phyloP scores from a whole-genome alignment of 768 basidiomycete species.

The Trametes maxima region DNA sequence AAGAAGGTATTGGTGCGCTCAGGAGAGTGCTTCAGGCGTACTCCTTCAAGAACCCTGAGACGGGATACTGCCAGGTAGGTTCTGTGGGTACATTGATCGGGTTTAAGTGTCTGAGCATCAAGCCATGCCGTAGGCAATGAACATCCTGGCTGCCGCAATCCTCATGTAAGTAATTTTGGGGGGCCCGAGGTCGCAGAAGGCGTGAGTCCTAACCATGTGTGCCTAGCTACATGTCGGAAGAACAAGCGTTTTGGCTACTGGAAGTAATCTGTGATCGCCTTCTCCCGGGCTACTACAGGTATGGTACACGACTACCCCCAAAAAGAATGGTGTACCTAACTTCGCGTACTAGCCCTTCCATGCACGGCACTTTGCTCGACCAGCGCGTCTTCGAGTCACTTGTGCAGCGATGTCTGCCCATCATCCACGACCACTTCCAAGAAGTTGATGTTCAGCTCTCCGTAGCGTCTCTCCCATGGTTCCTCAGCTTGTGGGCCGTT shows the following conservation, averaged over 20 bases:
- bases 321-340: not conserved
- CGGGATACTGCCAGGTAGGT: constrained; percentile 90
- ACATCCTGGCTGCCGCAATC: constrained; percentile 94
- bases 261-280: constrained; percentile 94
- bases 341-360: constrained; percentile 69
- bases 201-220: constrained; percentile 3
- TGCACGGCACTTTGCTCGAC: constrained; percentile 99
- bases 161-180: constrained; percentile 61
- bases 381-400: constrained; percentile 97
- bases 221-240: constrained; percentile 96
- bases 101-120: not conserved
- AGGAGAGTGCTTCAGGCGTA: constrained; percentile 93
- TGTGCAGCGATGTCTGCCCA: constrained; percentile 85
- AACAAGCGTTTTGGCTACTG: constrained; percentile 96
- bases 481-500: constrained; percentile 84
- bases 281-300: constrained; percentile 98
- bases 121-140: constrained; percentile 80
- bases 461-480: constrained; percentile 97
- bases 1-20: constrained; percentile 82
- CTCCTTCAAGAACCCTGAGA: constrained; percentile 90
- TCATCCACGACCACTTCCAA: constrained; percentile 92
- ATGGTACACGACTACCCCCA: constrained; percentile 22
- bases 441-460: constrained; percentile 94
- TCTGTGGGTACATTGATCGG: too few species aligned
- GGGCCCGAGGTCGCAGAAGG: not conserved